Evolutionary conservation across 371 early-diverging fungal genomes (phyloP).

Genomic region (Apophysomyces trapeziformis): DNA sequence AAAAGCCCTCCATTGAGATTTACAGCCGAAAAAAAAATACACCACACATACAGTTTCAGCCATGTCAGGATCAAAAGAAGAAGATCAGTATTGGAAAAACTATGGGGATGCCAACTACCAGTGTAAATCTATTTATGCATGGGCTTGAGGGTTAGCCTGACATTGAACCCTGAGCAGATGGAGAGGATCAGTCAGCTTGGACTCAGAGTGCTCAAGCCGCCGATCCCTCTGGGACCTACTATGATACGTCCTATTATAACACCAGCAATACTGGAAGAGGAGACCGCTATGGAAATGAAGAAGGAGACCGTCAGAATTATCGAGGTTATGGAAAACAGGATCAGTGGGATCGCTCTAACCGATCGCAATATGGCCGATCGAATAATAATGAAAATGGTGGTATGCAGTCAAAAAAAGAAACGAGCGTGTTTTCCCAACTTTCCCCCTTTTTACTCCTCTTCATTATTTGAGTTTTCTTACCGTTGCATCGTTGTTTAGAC

Average conservation of each 20-base stretch:
- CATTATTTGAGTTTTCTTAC: background rate
- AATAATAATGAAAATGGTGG: background rate
- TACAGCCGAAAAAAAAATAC: no score
- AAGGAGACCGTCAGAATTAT: background rate
- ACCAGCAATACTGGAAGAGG: background rate
- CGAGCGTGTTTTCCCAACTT: no score
- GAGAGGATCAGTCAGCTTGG: conserved; percentile 7
- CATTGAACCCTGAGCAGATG: conserved; percentile 12
- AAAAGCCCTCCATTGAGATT: no score
- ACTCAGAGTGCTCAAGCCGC: background rate
- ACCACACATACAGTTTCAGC: background rate
- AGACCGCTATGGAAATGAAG: background rate
- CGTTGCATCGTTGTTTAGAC: background rate
- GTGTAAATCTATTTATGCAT: conserved; percentile 1
- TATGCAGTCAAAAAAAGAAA: background rate
- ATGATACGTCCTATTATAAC: background rate
- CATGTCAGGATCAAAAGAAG: conserved; percentile 8
- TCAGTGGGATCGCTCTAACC: conserved; percentile 3
- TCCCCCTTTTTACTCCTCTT: background rate
- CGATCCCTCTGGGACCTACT: background rate
- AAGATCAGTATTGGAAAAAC: conserved; percentile 9
- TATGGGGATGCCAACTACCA: background rate
- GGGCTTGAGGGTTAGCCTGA: conserved; percentile 5
- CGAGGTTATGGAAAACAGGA: conserved; percentile 2
- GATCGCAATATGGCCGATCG: conserved; percentile 4